phyloP scores from a whole-genome alignment of 2,329 filamentous ascomycete species.

The Stagonosporopsis tanaceti region DNA sequence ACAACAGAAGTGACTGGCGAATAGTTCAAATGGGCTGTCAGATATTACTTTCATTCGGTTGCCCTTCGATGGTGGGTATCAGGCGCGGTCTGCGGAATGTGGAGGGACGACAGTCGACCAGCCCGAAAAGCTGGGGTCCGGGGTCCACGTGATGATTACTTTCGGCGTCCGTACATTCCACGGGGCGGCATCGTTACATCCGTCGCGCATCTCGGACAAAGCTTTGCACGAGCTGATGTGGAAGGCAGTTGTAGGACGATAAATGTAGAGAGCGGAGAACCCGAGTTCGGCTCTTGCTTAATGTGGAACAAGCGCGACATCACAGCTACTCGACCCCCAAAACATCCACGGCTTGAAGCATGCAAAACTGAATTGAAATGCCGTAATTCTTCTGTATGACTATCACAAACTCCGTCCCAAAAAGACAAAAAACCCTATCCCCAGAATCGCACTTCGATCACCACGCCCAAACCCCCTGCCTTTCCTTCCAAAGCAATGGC shows the following conservation, averaged over 20 bases:
- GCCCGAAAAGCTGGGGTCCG: constrained; percentile 1
- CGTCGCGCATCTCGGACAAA: background rate
- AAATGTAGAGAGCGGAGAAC: background rate
- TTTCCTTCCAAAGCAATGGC: too few relatives aligned
- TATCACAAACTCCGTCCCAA: background rate
- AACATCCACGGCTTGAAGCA: too few relatives aligned
- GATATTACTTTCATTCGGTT: background rate
- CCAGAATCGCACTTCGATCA: too few relatives aligned
- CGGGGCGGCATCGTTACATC: background rate
- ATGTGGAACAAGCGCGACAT: background rate
- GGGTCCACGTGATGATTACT: background rate
- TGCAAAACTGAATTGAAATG: background rate
- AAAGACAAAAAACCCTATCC: too few relatives aligned
- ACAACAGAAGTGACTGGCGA: background rate
- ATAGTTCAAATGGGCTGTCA: background rate
- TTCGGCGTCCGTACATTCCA: constrained; percentile 4
- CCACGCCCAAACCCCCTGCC: too few relatives aligned
- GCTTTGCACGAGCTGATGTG: background rate
- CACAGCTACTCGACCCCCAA: background rate
- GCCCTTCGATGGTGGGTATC: background rate
- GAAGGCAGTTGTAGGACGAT: background rate
- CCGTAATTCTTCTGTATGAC: background rate
- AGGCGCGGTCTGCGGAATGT: constrained; percentile 11
- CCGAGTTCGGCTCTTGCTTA: background rate
- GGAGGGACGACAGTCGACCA: background rate